Conservation (phyloP, 768 basidiomycete genomes). For the Collybia sordida region DNA sequence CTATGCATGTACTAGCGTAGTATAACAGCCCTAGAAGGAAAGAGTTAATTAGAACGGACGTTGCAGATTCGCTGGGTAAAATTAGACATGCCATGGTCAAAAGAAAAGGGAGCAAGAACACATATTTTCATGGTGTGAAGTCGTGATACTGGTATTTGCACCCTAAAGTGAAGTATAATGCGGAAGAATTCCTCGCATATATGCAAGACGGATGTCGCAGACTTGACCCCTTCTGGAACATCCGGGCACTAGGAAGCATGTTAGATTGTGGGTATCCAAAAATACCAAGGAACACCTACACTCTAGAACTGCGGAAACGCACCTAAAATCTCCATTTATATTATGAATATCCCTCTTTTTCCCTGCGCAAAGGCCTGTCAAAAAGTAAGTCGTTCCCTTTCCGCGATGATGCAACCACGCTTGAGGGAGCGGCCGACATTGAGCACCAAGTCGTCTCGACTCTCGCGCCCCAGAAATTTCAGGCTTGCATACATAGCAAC, state of each 20-base stretch:
- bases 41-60: neutral
- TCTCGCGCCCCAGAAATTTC: conserved; percentile 25
- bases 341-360: conserved; percentile 58
- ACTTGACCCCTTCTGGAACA: conserved; percentile 35
- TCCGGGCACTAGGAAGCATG: conserved; percentile 41
- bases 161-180: conserved; percentile 53
- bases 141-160: conserved; percentile 55
- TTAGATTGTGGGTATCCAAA: neutral
- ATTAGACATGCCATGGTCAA: conserved; percentile 36
- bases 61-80: neutral
- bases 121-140: conserved; percentile 64
- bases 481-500: conserved; percentile 34
- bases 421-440: conserved; percentile 33
- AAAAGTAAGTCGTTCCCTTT: conserved; percentile 43
- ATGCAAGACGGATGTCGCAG: conserved; percentile 30
- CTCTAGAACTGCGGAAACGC: conserved; percentile 24
- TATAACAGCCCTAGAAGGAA: conserved; percentile 38
- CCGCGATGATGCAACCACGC: conserved; percentile 44
- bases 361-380: conserved; percentile 47
- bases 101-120: conserved; percentile 72
- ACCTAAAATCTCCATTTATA: conserved; percentile 62
- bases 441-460: conserved; percentile 24
- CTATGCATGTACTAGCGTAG: conserved; percentile 44
- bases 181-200: conserved; percentile 62
- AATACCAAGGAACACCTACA: too few species aligned